phyloP scores from a whole-genome alignment of 768 basidiomycete genomes.

The Hypsizygus marmoreus region DNA sequence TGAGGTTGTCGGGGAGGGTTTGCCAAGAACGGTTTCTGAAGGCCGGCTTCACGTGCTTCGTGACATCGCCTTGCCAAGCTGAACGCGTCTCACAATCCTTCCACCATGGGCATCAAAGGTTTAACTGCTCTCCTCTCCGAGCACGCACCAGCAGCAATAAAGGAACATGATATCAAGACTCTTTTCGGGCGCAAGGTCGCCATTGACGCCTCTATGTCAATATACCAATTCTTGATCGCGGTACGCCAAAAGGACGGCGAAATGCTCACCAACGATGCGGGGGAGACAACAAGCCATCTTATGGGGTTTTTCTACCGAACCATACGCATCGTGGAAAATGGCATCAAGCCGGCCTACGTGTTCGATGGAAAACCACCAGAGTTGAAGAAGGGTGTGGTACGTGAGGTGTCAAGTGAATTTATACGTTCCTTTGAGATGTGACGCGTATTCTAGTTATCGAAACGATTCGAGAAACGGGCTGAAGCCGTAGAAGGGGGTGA shows the following conservation, averaged over 20 bases:
- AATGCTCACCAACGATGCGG: conserved; percentile 94
- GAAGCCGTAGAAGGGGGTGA: conserved; percentile 95
- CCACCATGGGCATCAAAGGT: conserved; percentile 92
- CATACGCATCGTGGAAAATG: conserved; percentile 96
- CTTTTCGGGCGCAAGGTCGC: conserved; percentile 98
- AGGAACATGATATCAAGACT: conserved; percentile 95
- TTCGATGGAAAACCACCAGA: conserved; percentile 99
- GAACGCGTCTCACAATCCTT: conserved; percentile 3
- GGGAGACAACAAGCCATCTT: conserved; percentile 96
- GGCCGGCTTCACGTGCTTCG: no score
- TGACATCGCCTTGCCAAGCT: no score
- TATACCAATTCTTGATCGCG: conserved; percentile 97
- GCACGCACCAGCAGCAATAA: conserved; percentile 85
- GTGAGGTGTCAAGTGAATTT: conserved; percentile 32
- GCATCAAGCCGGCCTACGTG: conserved; percentile 96
- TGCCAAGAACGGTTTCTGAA: no score
- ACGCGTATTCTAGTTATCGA: conserved; percentile 68
- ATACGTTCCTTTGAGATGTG: neutral
- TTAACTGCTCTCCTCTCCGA: conserved; percentile 87
- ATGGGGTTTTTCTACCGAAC: conserved; percentile 99
- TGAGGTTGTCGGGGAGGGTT: no score
- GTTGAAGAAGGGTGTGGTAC: conserved; percentile 92
- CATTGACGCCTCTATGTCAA: conserved; percentile 97
- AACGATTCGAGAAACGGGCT: conserved; percentile 89
- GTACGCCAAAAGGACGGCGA: conserved; percentile 96